Conservation (phyloP, 768 basidiomycete species). For the Floccularia luteovirens region DNA sequence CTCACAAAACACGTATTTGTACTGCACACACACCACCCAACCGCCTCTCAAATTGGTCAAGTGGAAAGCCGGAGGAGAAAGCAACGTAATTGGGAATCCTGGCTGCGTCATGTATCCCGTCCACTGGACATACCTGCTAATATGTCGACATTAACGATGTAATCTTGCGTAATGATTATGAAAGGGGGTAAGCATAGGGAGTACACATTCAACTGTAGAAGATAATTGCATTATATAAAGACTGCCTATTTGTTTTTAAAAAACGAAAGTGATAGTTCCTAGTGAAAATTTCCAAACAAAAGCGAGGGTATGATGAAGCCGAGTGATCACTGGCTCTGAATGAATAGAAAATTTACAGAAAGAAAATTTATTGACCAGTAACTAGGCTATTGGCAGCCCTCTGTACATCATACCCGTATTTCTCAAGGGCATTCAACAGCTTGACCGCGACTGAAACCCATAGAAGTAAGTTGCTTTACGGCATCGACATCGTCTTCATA, state of each 20-base stretch:
- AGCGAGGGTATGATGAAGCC: constrained; percentile 2
- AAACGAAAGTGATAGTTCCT: not conserved
- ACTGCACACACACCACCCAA: constrained; percentile 44
- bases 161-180: no score
- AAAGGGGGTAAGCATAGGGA: no score
- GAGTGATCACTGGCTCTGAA: not conserved
- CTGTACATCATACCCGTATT: constrained; percentile 73
- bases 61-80: constrained; percentile 20
- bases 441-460: constrained; percentile 86
- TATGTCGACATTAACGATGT: no score
- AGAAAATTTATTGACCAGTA: constrained; percentile 16
- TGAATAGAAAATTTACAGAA: not conserved
- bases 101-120: constrained; percentile 23
- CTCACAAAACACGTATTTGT: constrained; percentile 35
- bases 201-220: no score
- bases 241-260: not conserved
- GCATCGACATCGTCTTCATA: constrained; percentile 67
- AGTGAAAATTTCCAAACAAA: not conserved
- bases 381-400: constrained; percentile 73
- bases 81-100: constrained; percentile 32
- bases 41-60: constrained; percentile 30
- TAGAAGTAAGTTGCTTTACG: constrained; percentile 73
- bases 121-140: constrained; percentile 25
- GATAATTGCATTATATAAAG: not conserved
- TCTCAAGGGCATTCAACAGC: constrained; percentile 82